These are phyloP conservation scores for Mycena galericulata DNA, from an alignment of 768 basidiomycete genomes.

Conservation along the genomic window DNA sequence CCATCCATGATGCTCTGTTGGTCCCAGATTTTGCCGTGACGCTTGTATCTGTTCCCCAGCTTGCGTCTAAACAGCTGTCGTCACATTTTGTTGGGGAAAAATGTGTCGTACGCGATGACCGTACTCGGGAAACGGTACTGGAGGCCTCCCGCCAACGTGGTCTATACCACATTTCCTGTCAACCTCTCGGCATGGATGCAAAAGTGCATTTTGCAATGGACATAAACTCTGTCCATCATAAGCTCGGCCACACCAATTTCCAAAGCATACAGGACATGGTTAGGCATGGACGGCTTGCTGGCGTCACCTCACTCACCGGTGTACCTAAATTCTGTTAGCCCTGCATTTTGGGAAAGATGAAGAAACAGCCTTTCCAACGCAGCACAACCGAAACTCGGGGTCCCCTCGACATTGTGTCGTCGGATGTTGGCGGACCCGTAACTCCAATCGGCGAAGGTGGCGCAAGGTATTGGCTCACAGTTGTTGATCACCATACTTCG, in stretches of 20 bases:
- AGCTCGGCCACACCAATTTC: not conserved
- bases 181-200: not conserved
- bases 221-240: constrained; percentile 3
- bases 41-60: too few species aligned
- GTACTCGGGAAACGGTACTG: too few species aligned
- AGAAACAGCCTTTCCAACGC: not conserved
- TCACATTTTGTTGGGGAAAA: too few species aligned
- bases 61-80: too few species aligned
- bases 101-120: too few species aligned
- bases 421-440: constrained; percentile 4
- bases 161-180: not conserved
- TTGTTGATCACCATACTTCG: too few species aligned
- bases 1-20: too few species aligned
- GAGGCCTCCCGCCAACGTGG: not conserved
- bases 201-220: not conserved
- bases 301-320: not conserved
- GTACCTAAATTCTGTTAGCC: not conserved
- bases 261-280: not conserved
- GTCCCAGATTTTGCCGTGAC: too few species aligned
- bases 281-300: not conserved
- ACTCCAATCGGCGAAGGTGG: not conserved
- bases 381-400: not conserved
- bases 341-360: not conserved
- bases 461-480: too few species aligned
- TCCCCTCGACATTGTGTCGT: not conserved